Evolutionary conservation across 352 stramenopile genomes (phyloP).

Genomic region (Thraustochytrium sp.): DNA sequence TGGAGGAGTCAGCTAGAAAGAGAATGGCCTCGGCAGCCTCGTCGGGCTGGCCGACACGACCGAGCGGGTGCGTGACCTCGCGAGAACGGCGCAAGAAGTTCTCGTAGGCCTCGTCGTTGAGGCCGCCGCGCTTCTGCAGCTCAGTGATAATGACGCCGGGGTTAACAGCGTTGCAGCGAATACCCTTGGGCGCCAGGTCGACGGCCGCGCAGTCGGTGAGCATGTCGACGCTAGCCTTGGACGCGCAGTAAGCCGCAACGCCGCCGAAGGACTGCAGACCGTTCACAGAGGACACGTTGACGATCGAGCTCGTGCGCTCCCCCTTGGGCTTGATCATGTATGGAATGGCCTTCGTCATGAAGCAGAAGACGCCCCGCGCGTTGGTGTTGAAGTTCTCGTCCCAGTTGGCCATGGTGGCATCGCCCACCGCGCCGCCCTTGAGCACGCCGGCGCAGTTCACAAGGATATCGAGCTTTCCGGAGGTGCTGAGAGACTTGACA

Average conservation of each 20-base stretch:
- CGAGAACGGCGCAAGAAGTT: slow-evolving; percentile 55
- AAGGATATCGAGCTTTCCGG: slow-evolving; percentile 51
- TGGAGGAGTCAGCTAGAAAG: slow-evolving; percentile 50
- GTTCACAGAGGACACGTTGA: slow-evolving; percentile 59
- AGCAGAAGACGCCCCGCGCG: slow-evolving; percentile 54
- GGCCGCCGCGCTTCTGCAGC: slow-evolving; percentile 54
- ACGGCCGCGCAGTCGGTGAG: slow-evolving; percentile 56
- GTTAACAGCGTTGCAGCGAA: slow-evolving; percentile 59
- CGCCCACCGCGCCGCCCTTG: slow-evolving; percentile 51
- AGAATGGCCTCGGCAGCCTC: slow-evolving; percentile 53
- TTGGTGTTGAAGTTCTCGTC: slow-evolving; percentile 56
- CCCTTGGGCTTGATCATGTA: slow-evolving; percentile 51
- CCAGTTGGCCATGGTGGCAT: slow-evolving; percentile 52
- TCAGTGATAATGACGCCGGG: slow-evolving; percentile 58
- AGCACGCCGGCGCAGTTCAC: slow-evolving; percentile 56
- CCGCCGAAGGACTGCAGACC: slow-evolving; percentile 57
- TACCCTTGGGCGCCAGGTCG: slow-evolving; percentile 56
- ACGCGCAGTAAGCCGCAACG: slow-evolving; percentile 57
- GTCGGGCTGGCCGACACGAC: slow-evolving; percentile 52
- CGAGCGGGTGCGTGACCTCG: slow-evolving; percentile 56
- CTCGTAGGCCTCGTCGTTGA: slow-evolving; percentile 54
- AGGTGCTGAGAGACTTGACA: slow-evolving; percentile 44
- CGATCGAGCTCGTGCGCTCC: slow-evolving; percentile 49
- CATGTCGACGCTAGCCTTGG: slow-evolving; percentile 58
- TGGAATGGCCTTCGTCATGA: slow-evolving; percentile 56